These are phyloP conservation scores for Arthroderma sp. DNA, from an alignment of 2,329 filamentous ascomycete species.

Conservation along the genomic window DNA sequence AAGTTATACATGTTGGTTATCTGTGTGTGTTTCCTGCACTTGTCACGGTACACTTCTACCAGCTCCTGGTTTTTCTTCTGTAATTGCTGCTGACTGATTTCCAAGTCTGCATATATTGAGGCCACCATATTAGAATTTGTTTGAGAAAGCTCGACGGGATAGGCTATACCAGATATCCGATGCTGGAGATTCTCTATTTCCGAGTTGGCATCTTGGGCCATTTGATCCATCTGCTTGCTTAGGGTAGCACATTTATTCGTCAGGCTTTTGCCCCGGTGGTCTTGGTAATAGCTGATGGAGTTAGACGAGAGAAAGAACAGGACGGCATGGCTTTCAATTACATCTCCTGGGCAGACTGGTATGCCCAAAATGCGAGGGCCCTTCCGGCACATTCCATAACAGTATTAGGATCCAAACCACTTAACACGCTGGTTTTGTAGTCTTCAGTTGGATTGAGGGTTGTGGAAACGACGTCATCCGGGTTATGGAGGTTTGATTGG, in stretches of 20 bases:
- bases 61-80: slow-evolving; percentile 62
- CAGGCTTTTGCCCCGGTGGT: slow-evolving; percentile 57
- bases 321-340: slow-evolving; percentile 20
- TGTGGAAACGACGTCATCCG: slow-evolving; percentile 61
- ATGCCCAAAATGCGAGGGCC: slow-evolving; percentile 72
- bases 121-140: neutral
- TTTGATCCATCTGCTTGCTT: slow-evolving; percentile 55
- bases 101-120: slow-evolving; percentile 34
- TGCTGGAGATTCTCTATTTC: slow-evolving; percentile 56
- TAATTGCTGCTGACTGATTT: slow-evolving; percentile 49
- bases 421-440: slow-evolving; percentile 76
- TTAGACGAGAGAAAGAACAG: slow-evolving; percentile 9
- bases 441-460: slow-evolving; percentile 70
- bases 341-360: slow-evolving; percentile 75
- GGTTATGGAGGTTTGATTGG: slow-evolving; percentile 50
- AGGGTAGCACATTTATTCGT: slow-evolving; percentile 57
- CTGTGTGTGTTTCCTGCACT: slow-evolving; percentile 54
- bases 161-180: slow-evolving; percentile 45
- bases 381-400: slow-evolving; percentile 80
- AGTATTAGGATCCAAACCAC: slow-evolving; percentile 63
- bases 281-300: slow-evolving; percentile 54
- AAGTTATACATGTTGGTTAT: slow-evolving; percentile 49
- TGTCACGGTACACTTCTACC: slow-evolving; percentile 52
- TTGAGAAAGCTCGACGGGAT: neutral
- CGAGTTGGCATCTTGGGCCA: slow-evolving; percentile 60